phyloP scores from a whole-genome alignment of 139 green algal genomes.

The Pseudopediastrum boryanum region DNA sequence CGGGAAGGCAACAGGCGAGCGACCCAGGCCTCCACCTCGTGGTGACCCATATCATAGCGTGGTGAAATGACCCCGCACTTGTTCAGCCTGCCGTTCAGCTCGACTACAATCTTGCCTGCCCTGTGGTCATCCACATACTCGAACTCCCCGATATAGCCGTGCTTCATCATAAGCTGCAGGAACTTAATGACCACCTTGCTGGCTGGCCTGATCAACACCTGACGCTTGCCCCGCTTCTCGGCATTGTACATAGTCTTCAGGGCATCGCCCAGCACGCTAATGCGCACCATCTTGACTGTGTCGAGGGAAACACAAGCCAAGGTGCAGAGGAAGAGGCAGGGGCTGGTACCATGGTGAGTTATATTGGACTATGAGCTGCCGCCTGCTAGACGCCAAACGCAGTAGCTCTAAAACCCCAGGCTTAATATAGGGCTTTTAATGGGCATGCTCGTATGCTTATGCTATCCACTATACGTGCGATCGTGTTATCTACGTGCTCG shows the following conservation, averaged over 20 bases:
- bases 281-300: slow-evolving; percentile 89
- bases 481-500: no score
- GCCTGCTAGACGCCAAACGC: no score
- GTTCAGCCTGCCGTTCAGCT: slow-evolving; percentile 98
- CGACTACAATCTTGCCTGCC: slow-evolving; percentile 98
- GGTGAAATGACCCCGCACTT: slow-evolving; percentile 99
- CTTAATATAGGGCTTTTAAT: no score
- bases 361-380: no score
- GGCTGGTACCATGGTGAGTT: slow-evolving; percentile 1
- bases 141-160: slow-evolving; percentile 99
- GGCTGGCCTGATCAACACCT: slow-evolving; percentile 94
- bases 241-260: slow-evolving; percentile 99
- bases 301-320: slow-evolving; percentile 3
- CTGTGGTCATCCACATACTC: slow-evolving; percentile 98
- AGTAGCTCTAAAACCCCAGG: no score
- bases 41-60: slow-evolving; percentile 90
- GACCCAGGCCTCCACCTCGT: slow-evolving; percentile 90
- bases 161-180: slow-evolving; percentile 94
- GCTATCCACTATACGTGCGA: no score
- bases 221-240: slow-evolving; percentile 96
- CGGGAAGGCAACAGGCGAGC: slow-evolving; percentile 95
- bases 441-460: no score
- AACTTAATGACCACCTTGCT: slow-evolving; percentile 99
- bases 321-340: no score
- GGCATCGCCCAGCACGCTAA: slow-evolving; percentile 95